Conservation (phyloP, 2,329 filamentous ascomycete genomes). For the Penicillium carneum region DNA sequence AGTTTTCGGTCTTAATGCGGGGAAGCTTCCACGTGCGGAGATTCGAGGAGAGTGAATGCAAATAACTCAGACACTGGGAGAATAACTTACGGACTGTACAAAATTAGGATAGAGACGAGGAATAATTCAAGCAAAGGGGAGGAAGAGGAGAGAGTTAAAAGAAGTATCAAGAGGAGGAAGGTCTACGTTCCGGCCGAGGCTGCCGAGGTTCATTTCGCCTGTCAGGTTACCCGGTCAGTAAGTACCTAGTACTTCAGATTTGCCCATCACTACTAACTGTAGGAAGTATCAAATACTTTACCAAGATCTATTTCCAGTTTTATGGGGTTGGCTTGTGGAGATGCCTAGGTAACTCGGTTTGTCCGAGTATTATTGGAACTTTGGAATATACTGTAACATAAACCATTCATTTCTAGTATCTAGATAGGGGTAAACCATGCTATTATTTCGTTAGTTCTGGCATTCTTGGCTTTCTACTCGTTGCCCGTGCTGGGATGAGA, state of each 20-base stretch:
- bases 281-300: slow-evolving; percentile 19
- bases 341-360: slow-evolving; percentile 25
- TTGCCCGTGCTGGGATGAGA: neutral
- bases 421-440: too few relatives aligned
- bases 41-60: neutral
- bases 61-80: neutral
- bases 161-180: slow-evolving; percentile 17
- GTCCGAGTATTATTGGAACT: neutral
- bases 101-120: neutral
- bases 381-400: too few relatives aligned
- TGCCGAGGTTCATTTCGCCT: slow-evolving; percentile 36
- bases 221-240: slow-evolving; percentile 17
- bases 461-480: too few relatives aligned
- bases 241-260: slow-evolving; percentile 24
- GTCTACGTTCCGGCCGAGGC: slow-evolving; percentile 34
- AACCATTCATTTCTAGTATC: neutral
- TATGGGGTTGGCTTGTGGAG: neutral
- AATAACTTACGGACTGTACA: slow-evolving; percentile 26
- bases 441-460: too few relatives aligned
- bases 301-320: neutral
- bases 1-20: slow-evolving; percentile 30
- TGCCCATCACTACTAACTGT: fast-evolving
- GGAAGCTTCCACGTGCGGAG: slow-evolving; percentile 28
- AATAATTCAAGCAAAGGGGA: neutral
- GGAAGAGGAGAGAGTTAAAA: slow-evolving; percentile 13